A percentile compares a stretch with the other conserved stretches of the same genome.
phyloP scores from a whole-genome alignment of 257 asterid species.

The Vinca minor region DNA sequence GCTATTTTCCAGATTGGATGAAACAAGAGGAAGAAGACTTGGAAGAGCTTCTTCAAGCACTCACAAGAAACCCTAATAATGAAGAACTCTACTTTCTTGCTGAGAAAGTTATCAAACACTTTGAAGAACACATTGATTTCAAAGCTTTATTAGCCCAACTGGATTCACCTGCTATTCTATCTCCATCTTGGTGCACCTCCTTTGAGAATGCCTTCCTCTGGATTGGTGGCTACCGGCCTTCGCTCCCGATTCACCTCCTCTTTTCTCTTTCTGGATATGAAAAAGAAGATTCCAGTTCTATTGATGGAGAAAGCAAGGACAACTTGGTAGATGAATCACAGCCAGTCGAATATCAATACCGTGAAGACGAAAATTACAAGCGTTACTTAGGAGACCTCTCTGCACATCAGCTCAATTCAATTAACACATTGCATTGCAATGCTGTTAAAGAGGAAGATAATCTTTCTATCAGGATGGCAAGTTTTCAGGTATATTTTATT shows the following conservation, averaged over 20 bases:
- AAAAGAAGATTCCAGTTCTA: background rate
- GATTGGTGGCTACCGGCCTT: constrained; percentile 40
- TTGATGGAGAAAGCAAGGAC: background rate
- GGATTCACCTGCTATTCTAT: constrained; percentile 22
- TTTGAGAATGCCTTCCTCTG: constrained; percentile 35
- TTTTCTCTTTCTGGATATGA: constrained; percentile 15
- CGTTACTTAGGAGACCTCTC: constrained; percentile 22
- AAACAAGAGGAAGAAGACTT: no score
- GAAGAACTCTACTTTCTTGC: no score
- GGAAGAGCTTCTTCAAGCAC: no score
- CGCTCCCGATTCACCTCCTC: constrained; percentile 30
- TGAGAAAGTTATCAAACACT: constrained; percentile 31
- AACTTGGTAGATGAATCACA: background rate
- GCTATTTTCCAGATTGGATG: no score
- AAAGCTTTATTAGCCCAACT: constrained; percentile 21
- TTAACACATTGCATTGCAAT: constrained; percentile 29
- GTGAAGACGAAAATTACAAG: constrained; percentile 12
- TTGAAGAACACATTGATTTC: constrained; percentile 22
- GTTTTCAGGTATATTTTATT: background rate
- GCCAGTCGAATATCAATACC: background rate
- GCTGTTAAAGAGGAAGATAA: constrained; percentile 27
- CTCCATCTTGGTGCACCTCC: constrained; percentile 34
- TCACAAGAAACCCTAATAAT: no score
- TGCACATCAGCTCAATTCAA: constrained; percentile 19
- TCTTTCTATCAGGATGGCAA: constrained; percentile 24